A percentile compares a stretch with the other conserved stretches of the same genome.
These are phyloP conservation scores for Phytophthora hybrid DNA, from an alignment of 352 stramenopile species.

Conservation along the genomic window DNA sequence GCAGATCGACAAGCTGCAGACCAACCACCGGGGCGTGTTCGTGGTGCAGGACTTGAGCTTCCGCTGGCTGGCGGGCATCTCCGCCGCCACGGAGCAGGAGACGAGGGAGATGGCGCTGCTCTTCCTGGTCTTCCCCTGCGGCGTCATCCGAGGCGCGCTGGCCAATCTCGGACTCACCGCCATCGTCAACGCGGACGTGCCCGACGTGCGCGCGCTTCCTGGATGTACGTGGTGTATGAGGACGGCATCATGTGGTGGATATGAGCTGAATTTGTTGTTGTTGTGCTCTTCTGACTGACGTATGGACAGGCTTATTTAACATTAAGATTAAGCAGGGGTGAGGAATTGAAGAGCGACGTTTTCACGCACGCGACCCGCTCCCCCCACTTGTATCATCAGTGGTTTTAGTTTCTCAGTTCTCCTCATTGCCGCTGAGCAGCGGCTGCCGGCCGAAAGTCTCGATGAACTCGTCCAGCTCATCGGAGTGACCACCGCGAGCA, in stretches of 20 bases:
- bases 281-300: neutral
- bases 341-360: constrained; percentile 33
- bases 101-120: constrained; percentile 93
- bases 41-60: constrained; percentile 97
- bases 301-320: constrained; percentile 90
- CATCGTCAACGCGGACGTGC: constrained; percentile 96
- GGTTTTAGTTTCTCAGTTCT: constrained; percentile 15
- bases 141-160: constrained; percentile 94
- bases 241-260: too few species aligned
- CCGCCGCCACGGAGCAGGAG: constrained; percentile 76
- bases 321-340: constrained; percentile 88
- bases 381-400: constrained; percentile 9
- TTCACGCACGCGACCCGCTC: constrained; percentile 8
- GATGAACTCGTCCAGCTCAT: constrained; percentile 92
- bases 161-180: constrained; percentile 95
- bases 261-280: neutral
- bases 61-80: constrained; percentile 91
- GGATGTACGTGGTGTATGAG: constrained; percentile 77
- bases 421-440: constrained; percentile 29
- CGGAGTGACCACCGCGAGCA: constrained; percentile 84
- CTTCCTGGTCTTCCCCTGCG: constrained; percentile 96
- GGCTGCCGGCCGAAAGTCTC: constrained; percentile 75
- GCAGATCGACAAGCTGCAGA: constrained; percentile 98
- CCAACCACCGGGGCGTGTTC: constrained; percentile 95
- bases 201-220: constrained; percentile 91